Conservation (phyloP, 352 stramenopile species). For the Phytophthora pini region DNA sequence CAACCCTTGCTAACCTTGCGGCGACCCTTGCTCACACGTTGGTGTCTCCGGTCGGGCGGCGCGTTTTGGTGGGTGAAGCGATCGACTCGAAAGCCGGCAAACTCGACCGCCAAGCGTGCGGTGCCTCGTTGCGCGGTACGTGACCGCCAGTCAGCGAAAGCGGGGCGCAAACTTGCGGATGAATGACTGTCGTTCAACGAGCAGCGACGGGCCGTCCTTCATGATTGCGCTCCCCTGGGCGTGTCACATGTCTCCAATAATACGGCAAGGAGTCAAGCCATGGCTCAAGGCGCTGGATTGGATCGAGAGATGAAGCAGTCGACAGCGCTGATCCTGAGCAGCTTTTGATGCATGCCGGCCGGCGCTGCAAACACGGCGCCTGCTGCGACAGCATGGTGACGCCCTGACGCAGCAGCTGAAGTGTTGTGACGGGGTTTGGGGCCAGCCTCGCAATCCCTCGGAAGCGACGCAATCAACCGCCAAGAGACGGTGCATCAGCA, state of each 20-base stretch:
- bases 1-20: not conserved
- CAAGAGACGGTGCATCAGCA: not conserved
- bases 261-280: no score
- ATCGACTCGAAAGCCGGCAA: not conserved
- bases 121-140: constrained; percentile 26
- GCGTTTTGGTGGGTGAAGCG: constrained; percentile 21
- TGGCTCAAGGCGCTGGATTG: no score
- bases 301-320: no score
- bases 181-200: constrained; percentile 20
- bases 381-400: not conserved
- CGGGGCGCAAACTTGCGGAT: not conserved
- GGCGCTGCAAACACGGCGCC: not conserved
- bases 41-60: not conserved
- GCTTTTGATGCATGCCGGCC: not conserved
- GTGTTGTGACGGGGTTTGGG: constrained; percentile 3
- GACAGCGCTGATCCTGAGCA: no score
- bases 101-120: constrained; percentile 11
- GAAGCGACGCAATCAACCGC: constrained; percentile 1
- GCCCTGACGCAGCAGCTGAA: constrained; percentile 1
- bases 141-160: not conserved
- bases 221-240: constrained; percentile 17
- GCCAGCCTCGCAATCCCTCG: not conserved
- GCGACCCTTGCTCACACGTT: not conserved
- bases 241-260: constrained; percentile 16
- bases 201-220: constrained; percentile 2